Percentiles rank a stretch among this genome's conserved stretches.
Evolutionary conservation across 768 basidiomycete genomes (phyloP).

Genomic region (Galerina marginata): DNA sequence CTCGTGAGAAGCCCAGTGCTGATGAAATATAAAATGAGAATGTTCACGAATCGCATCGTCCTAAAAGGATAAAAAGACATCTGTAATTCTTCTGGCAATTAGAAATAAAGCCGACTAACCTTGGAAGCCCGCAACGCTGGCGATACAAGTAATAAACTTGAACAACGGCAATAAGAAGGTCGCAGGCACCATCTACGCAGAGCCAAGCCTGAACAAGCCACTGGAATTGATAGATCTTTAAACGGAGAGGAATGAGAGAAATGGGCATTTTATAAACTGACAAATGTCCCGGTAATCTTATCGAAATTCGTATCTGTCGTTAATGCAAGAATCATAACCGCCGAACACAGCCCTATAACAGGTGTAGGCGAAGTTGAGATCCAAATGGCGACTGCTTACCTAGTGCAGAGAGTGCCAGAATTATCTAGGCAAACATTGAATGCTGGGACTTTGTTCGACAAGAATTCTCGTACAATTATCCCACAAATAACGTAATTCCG

Average conservation of each 20-base stretch:
- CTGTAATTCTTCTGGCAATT: too few relatives aligned
- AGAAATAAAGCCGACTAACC: neutral
- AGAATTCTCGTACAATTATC: neutral
- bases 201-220: neutral
- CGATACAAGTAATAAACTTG: conserved; percentile 1
- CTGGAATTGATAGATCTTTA: neutral
- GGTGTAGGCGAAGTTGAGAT: neutral
- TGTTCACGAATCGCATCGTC: neutral
- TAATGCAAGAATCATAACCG: neutral
- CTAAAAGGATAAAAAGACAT: neutral
- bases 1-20: neutral
- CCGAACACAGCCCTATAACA: neutral
- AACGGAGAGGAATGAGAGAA: neutral
- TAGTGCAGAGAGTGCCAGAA: neutral
- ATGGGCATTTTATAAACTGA: neutral
- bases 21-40: neutral
- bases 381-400: neutral
- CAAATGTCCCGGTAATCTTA: neutral
- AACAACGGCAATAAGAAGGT: neutral
- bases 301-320: neutral
- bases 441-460: neutral
- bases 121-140: neutral
- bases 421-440: neutral
- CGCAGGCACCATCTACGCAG: neutral
- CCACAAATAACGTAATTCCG: neutral